phyloP scores from a whole-genome alignment of 352 stramenopile species.

The Discostella stelligera region DNA sequence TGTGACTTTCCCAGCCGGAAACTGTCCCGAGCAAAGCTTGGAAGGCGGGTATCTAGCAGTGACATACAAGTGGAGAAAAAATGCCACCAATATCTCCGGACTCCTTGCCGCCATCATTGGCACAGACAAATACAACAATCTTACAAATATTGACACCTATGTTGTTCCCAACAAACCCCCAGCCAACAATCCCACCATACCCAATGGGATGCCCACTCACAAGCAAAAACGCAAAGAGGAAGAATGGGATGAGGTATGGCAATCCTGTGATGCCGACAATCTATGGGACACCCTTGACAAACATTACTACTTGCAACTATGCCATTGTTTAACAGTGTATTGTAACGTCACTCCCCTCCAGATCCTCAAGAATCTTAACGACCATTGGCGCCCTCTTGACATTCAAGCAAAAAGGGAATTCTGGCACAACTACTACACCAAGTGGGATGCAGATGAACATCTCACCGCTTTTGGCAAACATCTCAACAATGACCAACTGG shows the following conservation, averaged over 20 bases:
- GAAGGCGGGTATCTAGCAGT: too few relatives aligned
- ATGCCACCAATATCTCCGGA: background rate
- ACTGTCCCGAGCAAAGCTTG: too few relatives aligned
- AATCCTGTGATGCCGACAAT: background rate
- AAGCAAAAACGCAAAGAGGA: too few relatives aligned
- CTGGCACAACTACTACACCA: too few relatives aligned
- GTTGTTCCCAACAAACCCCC: background rate
- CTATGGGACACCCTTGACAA: background rate
- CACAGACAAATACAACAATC: background rate
- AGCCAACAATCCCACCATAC: too few relatives aligned
- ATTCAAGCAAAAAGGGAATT: background rate
- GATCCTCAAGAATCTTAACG: background rate
- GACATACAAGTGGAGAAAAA: background rate
- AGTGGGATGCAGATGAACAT: too few relatives aligned
- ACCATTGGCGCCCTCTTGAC: background rate
- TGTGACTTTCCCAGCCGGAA: too few relatives aligned
- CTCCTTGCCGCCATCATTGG: background rate
- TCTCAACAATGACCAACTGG: background rate
- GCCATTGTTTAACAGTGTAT: background rate
- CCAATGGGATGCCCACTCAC: background rate
- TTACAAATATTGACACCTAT: background rate
- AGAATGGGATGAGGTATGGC: background rate
- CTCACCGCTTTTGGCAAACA: background rate
- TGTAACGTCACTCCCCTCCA: background rate
- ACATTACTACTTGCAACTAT: background rate